Evolutionary conservation across 2,329 filamentous ascomycete species (phyloP), one percentile per base, ranked within the genome.

Genomic region (Penicillium sclerotigenum): DNA sequence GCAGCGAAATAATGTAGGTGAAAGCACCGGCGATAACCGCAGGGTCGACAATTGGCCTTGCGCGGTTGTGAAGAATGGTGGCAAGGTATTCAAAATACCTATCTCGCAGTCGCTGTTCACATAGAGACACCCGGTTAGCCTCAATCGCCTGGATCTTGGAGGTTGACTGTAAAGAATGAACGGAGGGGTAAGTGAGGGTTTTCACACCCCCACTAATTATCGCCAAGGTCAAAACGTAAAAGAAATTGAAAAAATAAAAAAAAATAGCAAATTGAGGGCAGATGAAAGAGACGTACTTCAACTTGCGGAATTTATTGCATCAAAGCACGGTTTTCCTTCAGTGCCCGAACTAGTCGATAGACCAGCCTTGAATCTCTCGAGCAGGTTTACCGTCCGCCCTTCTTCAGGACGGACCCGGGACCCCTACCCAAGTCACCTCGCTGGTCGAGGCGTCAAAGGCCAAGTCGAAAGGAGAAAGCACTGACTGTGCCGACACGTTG

Each of bases 341-440:
- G 46, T 54, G 51, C 51, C 46, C 48, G 51, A 52, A 40, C 33
- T 33, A 38, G 41, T 46, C 47, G 22, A 50, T 38, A 37, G 45
- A 59, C 62, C 57, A 60, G 57, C 45, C 54, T 47, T 46, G 37
- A 58, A 64, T 52, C 46, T 59, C 60, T 59, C 58, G 54, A 66
- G 66, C 59, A 66, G 72, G 69, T 66, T 79, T 78, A 78, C 75
- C 76, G 77, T 79, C 77, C 77, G 77, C 74, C 76, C 76, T 76
- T 73, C 58, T 74, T 78, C 75, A 79, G 76, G 77, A 79, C 77
- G 77, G 77, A 80, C 77, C 72, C 65, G 70, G 66, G 65, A 74
- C 76, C 76, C 72, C 72, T 78, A 78, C 65, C 74, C 77, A 79
- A 65, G 72, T 65, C 71, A 75, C 71, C 61, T 71, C 66, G 67